A percentile compares a stretch with the other conserved stretches of the same genome.
Evolutionary conservation across 352 stramenopile genomes (phyloP).

Genomic region (Plasmopara muralis): DNA sequence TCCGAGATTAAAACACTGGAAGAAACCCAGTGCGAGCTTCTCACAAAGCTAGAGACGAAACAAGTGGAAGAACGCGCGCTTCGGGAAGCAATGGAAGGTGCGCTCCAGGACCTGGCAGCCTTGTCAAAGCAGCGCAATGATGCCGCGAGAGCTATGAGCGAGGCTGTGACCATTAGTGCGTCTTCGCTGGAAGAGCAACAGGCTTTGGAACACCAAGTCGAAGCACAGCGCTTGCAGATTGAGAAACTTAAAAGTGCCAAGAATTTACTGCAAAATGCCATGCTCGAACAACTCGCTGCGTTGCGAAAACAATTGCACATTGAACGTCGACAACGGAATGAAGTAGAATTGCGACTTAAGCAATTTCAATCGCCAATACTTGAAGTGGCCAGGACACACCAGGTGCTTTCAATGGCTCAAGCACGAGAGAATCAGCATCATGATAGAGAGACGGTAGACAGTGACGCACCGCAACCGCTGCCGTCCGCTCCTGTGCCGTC

Average conservation of each 20-base stretch:
- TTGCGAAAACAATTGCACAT: conserved; percentile 73
- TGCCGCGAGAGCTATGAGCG: conserved; percentile 73
- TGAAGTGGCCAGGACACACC: background rate
- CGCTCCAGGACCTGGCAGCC: conserved; percentile 51
- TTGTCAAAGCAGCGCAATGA: conserved; percentile 74
- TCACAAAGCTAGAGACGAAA: conserved; percentile 39
- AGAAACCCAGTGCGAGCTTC: conserved; percentile 21
- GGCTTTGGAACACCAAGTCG: conserved; percentile 45
- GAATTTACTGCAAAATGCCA: conserved; percentile 68
- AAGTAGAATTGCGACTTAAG: conserved; percentile 62
- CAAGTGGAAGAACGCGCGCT: conserved; percentile 42
- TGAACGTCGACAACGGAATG: conserved; percentile 58
- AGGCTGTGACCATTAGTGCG: conserved; percentile 75
- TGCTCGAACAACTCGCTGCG: conserved; percentile 73
- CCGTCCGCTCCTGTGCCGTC: conserved; percentile 25
- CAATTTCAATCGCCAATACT: conserved; percentile 21
- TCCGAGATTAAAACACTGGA: conserved; percentile 27
- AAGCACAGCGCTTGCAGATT: conserved; percentile 58
- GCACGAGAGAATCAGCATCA: background rate
- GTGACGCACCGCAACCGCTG: conserved; percentile 39
- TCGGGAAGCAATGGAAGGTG: conserved; percentile 55
- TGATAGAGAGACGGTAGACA: conserved; percentile 12
- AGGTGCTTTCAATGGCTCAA: conserved; percentile 1
- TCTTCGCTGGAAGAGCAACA: conserved; percentile 78
- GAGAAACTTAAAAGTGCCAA: conserved; percentile 76